phyloP scores from a whole-genome alignment of 768 basidiomycete genomes.

The Kwoniella sp. region DNA sequence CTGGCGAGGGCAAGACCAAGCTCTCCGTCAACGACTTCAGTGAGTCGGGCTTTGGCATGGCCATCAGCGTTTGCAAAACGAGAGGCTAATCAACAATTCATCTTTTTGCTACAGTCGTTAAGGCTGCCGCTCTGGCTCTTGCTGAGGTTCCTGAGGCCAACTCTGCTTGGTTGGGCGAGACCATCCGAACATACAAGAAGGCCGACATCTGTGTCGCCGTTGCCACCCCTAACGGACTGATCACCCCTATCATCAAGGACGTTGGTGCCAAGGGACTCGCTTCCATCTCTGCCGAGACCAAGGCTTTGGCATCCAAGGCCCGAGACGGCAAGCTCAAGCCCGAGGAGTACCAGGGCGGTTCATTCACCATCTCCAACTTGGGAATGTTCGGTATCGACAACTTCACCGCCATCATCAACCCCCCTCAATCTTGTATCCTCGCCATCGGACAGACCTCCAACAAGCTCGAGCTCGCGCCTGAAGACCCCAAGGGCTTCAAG shows the following conservation, averaged over 20 bases:
- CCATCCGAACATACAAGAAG: slow-evolving; percentile 93
- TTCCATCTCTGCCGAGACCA: slow-evolving; percentile 87
- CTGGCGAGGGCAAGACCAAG: slow-evolving; percentile 67
- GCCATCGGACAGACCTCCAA: slow-evolving; percentile 86
- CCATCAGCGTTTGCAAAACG: neutral
- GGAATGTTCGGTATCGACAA: slow-evolving; percentile 91
- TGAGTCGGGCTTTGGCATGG: slow-evolving; percentile 42
- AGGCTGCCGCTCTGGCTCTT: slow-evolving; percentile 87
- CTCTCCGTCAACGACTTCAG: slow-evolving; percentile 96
- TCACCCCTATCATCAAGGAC: slow-evolving; percentile 96
- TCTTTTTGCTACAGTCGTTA: slow-evolving; percentile 78
- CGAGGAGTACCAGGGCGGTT: slow-evolving; percentile 97
- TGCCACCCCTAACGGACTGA: slow-evolving; percentile 90
- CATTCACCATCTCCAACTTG: slow-evolving; percentile 98
- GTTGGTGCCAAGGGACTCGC: slow-evolving; percentile 90
- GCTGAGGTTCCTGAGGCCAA: slow-evolving; percentile 96
- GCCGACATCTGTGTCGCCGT: slow-evolving; percentile 97
- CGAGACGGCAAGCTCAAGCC: slow-evolving; percentile 95
- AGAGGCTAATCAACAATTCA: neutral
- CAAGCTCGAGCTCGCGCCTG: slow-evolving; percentile 81
- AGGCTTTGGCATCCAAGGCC: slow-evolving; percentile 89
- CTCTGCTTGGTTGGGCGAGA: slow-evolving; percentile 95
- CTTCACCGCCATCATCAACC: slow-evolving; percentile 99
- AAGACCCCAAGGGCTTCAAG: slow-evolving; percentile 94
- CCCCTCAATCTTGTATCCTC: slow-evolving; percentile 95